phyloP scores from a whole-genome alignment of 495 filamentous ascomycete genomes.

The Glutinoglossum americanum region DNA sequence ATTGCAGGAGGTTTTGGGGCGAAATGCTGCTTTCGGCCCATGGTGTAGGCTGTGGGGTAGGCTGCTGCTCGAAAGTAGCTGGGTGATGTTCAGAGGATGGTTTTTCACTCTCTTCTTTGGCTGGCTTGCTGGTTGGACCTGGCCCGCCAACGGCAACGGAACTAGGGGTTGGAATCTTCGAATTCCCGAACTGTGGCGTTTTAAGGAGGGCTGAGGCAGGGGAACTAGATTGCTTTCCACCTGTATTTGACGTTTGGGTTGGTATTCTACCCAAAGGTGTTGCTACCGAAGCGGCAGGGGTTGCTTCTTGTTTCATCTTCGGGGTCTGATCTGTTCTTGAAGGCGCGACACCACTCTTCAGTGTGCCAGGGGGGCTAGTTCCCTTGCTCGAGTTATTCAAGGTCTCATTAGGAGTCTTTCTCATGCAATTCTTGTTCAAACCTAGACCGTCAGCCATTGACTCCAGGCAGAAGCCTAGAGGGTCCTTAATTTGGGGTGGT shows the following conservation, averaged over 20 bases:
- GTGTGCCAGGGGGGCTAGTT: not conserved
- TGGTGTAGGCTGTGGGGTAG: not conserved
- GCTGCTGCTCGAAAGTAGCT: not conserved
- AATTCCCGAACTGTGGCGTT: slow-evolving; percentile 18
- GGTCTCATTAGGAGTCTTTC: slow-evolving; percentile 12
- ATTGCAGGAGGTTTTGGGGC: slow-evolving; percentile 2
- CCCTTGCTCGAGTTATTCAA: slow-evolving; percentile 7
- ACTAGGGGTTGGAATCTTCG: slow-evolving; percentile 14
- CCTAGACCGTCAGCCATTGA: slow-evolving; percentile 20
- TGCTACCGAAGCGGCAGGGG: slow-evolving; percentile 18
- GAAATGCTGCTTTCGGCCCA: slow-evolving; percentile 2
- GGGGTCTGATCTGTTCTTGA: slow-evolving; percentile 13
- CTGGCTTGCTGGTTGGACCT: not conserved
- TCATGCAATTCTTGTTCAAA: slow-evolving; percentile 18
- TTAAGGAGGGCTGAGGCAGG: slow-evolving; percentile 23
- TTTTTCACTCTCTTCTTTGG: not conserved
- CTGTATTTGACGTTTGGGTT: slow-evolving; percentile 23
- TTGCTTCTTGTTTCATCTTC: slow-evolving; percentile 18
- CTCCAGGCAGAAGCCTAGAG: slow-evolving; percentile 25
- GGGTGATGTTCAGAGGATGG: not conserved
- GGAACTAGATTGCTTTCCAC: slow-evolving; percentile 20
- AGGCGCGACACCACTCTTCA: not conserved
- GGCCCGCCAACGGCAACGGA: not conserved
- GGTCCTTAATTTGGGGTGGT: slow-evolving; percentile 23
- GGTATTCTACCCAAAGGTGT: slow-evolving; percentile 8